Conservation (phyloP, 371 early-diverging fungal genomes). For the Synchytrium microbalum region DNA sequence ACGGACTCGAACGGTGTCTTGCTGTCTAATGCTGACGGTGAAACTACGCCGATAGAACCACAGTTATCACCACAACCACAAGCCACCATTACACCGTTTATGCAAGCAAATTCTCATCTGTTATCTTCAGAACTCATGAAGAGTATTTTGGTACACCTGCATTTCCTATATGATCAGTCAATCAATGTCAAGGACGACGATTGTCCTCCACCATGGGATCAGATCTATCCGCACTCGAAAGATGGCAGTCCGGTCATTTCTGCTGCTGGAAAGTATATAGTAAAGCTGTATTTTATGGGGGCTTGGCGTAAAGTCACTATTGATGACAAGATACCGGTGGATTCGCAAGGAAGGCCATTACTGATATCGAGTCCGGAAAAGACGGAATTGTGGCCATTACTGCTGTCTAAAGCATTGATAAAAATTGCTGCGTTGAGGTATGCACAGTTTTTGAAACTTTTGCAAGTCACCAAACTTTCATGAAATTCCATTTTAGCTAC, state of each 20-base stretch:
- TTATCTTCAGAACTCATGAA: slow-evolving; percentile 35
- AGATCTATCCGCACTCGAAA: slow-evolving; percentile 43
- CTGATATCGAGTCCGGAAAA: slow-evolving; percentile 20
- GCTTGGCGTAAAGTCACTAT: slow-evolving; percentile 44
- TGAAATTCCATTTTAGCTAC: slow-evolving; percentile 18
- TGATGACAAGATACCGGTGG: slow-evolving; percentile 47
- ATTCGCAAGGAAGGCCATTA: slow-evolving; percentile 33
- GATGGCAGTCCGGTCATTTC: slow-evolving; percentile 46
- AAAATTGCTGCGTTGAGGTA: slow-evolving; percentile 40
- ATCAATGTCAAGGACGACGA: slow-evolving; percentile 18
- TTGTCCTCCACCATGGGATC: slow-evolving; percentile 44
- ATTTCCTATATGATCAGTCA: slow-evolving; percentile 37
- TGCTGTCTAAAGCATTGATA: slow-evolving; percentile 44
- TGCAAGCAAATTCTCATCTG: slow-evolving; percentile 36
- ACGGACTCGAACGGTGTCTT: background rate
- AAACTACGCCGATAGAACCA: background rate
- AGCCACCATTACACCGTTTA: slow-evolving; percentile 13
- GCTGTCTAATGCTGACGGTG: background rate
- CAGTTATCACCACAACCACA: background rate
- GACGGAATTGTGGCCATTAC: slow-evolving; percentile 44
- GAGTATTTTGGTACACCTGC: slow-evolving; percentile 25
- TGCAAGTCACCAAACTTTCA: slow-evolving; percentile 4
- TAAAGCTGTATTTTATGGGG: slow-evolving; percentile 46
- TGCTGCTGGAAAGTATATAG: slow-evolving; percentile 41
- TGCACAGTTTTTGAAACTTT: slow-evolving; percentile 1